Conservation (phyloP, 768 basidiomycete genomes). For the Boletus patriciae region DNA sequence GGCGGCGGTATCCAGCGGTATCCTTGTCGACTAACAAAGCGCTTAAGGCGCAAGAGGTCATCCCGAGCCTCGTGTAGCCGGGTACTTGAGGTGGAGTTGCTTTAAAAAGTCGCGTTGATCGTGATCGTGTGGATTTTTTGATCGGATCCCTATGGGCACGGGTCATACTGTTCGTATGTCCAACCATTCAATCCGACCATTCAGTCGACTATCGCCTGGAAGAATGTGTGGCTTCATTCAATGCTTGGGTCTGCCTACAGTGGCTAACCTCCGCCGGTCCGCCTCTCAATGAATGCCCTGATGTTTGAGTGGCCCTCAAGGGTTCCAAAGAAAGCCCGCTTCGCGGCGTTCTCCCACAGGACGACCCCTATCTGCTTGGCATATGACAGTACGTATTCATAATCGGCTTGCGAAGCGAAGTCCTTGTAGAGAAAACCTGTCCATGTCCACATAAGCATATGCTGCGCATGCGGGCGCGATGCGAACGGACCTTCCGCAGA, state of each 20-base stretch:
- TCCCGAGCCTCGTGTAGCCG: slow-evolving; percentile 13
- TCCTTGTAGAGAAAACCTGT: slow-evolving; percentile 86
- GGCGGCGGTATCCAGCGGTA: neutral
- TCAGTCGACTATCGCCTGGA: slow-evolving; percentile 7
- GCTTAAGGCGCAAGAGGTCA: slow-evolving; percentile 9
- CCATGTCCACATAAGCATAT: slow-evolving; percentile 7
- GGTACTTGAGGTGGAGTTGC: neutral
- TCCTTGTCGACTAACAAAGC: slow-evolving; percentile 10
- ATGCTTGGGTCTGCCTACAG: neutral
- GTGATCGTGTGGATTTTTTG: slow-evolving; percentile 7
- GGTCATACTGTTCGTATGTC: neutral
- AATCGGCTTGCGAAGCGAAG: slow-evolving; percentile 85
- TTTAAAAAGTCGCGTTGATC: slow-evolving; percentile 13
- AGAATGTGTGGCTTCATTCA: slow-evolving; percentile 3
- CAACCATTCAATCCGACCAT: neutral
- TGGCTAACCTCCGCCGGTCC: slow-evolving; percentile 43
- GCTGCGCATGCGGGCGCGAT: slow-evolving; percentile 8
- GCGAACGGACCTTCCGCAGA: slow-evolving; percentile 72
- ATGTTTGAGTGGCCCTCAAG: slow-evolving; percentile 77
- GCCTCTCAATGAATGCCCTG: slow-evolving; percentile 75
- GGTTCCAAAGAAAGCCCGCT: slow-evolving; percentile 81
- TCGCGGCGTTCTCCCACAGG: slow-evolving; percentile 73
- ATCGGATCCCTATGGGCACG: neutral
- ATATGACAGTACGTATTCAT: slow-evolving; percentile 82
- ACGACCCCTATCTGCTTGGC: slow-evolving; percentile 81